phyloP scores from a whole-genome alignment of 2,329 filamentous ascomycete genomes.

The Alternaria infectoria region DNA sequence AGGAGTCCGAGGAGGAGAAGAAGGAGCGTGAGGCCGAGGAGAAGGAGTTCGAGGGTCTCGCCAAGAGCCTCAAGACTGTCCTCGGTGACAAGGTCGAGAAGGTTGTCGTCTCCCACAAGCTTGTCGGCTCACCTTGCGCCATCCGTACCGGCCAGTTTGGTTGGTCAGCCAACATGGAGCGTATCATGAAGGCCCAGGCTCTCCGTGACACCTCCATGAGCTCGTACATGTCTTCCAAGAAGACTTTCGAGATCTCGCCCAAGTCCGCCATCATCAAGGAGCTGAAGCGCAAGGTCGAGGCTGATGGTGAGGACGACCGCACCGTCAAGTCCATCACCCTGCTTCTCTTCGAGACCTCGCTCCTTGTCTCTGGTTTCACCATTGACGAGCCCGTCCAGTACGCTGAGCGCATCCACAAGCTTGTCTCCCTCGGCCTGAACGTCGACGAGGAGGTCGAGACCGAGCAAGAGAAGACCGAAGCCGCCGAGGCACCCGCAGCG shows the following conservation, averaged over 20 bases:
- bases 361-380: constrained; percentile 98
- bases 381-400: constrained; percentile 98
- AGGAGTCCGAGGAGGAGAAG: constrained; percentile 99
- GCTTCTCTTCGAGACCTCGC: constrained; percentile 97
- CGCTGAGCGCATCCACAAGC: constrained; percentile 99
- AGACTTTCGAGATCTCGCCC: constrained; percentile 99
- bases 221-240: constrained; percentile 99
- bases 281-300: constrained; percentile 98
- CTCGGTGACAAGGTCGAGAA: constrained; percentile 99
- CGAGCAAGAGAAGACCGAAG: constrained; percentile 59
- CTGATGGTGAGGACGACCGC: constrained; percentile 96
- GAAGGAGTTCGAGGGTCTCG: constrained; percentile 95
- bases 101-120: constrained; percentile 98
- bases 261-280: constrained; percentile 98
- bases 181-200: constrained; percentile 99
- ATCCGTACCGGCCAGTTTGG: constrained; percentile 99
- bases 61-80: constrained; percentile 98
- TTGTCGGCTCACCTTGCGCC: constrained; percentile 90
- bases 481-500: constrained; percentile 65
- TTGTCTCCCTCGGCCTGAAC: constrained; percentile 96
- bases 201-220: constrained; percentile 99
- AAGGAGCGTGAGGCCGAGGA: constrained; percentile 90
- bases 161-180: constrained; percentile 99
- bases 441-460: constrained; percentile 92
- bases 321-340: constrained; percentile 99